These are phyloP conservation scores for Leishmania braziliensis DNA, from an alignment of 208 protist genomes.

Conservation along the genomic window DNA sequence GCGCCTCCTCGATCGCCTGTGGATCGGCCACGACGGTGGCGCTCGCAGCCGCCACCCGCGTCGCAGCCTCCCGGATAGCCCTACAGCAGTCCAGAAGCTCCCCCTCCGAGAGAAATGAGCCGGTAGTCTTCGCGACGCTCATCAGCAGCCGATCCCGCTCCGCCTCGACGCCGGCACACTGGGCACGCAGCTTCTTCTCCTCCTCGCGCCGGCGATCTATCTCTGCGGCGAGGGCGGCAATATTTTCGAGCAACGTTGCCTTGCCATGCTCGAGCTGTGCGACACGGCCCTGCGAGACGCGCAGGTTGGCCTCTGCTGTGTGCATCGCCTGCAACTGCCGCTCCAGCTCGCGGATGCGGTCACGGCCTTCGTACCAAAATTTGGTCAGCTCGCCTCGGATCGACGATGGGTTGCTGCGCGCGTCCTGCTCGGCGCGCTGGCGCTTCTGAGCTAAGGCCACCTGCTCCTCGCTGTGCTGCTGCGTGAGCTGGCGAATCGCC, in stretches of 20 bases:
- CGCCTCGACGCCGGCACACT: conserved; percentile 63
- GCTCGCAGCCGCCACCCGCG: conserved; percentile 55
- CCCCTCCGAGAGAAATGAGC: conserved; percentile 20
- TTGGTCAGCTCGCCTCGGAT: conserved; percentile 59
- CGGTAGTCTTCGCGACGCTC: conserved; percentile 27
- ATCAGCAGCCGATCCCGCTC: conserved; percentile 60
- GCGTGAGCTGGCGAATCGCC: conserved; percentile 22
- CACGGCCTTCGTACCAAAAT: conserved; percentile 75
- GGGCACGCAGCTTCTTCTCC: conserved; percentile 53
- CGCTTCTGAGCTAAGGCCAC: conserved; percentile 45
- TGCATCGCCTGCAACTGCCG: conserved; percentile 44
- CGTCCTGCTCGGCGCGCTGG: conserved; percentile 46
- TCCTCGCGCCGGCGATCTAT: conserved; percentile 57
- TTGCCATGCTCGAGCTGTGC: conserved; percentile 55
- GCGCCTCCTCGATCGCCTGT: conserved; percentile 54
- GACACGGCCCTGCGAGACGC: conserved; percentile 51
- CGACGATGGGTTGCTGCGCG: conserved; percentile 49
- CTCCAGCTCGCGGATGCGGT: conserved; percentile 50
- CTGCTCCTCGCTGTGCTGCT: conserved; percentile 35
- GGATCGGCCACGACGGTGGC: conserved; percentile 67
- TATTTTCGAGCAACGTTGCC: conserved; percentile 39
- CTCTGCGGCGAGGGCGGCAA: conserved; percentile 58
- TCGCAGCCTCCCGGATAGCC: conserved; percentile 63
- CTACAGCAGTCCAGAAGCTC: conserved; percentile 51
- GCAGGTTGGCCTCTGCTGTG: conserved; percentile 37